These are phyloP conservation scores for Fusarium sp. DNA, from an alignment of 2,329 filamentous ascomycete genomes.

Conservation along the genomic window DNA sequence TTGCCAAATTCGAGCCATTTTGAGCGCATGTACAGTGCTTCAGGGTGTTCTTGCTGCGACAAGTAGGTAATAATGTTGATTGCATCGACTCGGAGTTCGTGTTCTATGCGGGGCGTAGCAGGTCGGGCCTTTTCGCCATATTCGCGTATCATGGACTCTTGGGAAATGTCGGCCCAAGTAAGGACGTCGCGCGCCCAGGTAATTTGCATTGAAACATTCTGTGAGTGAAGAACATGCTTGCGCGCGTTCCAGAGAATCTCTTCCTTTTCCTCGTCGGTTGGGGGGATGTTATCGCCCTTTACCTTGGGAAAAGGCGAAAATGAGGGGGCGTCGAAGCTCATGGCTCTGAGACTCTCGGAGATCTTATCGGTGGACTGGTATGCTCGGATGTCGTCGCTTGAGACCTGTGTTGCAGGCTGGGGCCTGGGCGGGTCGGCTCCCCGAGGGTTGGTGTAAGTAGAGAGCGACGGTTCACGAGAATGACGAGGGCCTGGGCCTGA, in stretches of 20 bases:
- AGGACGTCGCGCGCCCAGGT: conserved; percentile 96
- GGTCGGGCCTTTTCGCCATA: conserved; percentile 66
- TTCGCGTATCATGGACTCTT: conserved; percentile 80
- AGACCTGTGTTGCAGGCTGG: conserved; percentile 49
- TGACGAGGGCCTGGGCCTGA: conserved; percentile 51
- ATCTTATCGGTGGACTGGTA: conserved; percentile 54
- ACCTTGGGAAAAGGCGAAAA: conserved; percentile 95
- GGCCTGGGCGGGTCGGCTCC: conserved; percentile 46
- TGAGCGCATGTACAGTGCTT: conserved; percentile 91
- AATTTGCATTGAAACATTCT: conserved; percentile 95
- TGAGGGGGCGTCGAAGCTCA: conserved; percentile 73
- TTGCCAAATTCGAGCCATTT: conserved; percentile 99
- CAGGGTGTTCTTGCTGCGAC: conserved; percentile 90
- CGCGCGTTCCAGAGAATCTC: conserved; percentile 87
- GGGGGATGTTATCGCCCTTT: conserved; percentile 87
- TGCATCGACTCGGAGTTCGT: conserved; percentile 87
- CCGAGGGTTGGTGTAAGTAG: conserved; percentile 52
- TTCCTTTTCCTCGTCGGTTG: conserved; percentile 94
- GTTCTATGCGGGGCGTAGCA: conserved; percentile 86
- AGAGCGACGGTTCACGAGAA: conserved; percentile 59
- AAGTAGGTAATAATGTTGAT: conserved; percentile 93
- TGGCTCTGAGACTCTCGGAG: conserved; percentile 53
- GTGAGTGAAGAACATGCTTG: conserved; percentile 86
- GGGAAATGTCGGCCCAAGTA: conserved; percentile 85
- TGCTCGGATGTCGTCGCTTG: conserved; percentile 53